Percentiles rank a stretch among this genome's conserved stretches.
These are phyloP conservation scores for Ceratobasidium sp. DNA, from an alignment of 1,284 basidiomycete species.

Conservation along the genomic window DNA sequence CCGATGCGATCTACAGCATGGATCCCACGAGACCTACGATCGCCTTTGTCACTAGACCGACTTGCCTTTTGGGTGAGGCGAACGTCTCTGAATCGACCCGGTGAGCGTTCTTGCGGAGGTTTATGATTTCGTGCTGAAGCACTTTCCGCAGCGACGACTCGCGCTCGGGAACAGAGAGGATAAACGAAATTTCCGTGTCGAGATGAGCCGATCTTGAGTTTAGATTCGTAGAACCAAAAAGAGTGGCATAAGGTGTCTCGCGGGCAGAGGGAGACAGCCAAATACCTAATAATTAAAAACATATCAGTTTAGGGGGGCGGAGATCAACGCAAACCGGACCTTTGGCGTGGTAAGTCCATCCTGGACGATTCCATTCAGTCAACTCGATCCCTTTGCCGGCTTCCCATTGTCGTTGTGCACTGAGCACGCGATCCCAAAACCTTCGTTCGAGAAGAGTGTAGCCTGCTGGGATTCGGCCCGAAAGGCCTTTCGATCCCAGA, in stretches of 20 bases:
- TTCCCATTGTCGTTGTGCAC: constrained; percentile 67
- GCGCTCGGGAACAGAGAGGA: constrained; percentile 73
- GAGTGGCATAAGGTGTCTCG: constrained; percentile 64
- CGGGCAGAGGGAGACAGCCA: constrained; percentile 79
- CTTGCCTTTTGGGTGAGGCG: constrained; percentile 68
- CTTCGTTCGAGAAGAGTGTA: constrained; percentile 91
- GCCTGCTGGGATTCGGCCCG: constrained; percentile 93
- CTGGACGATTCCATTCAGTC: constrained; percentile 88
- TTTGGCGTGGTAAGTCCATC: constrained; percentile 99
- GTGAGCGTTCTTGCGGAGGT: constrained; percentile 60
- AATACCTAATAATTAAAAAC: constrained; percentile 70
- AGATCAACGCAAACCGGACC: constrained; percentile 66
- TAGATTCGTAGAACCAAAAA: constrained; percentile 97
- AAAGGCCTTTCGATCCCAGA: constrained; percentile 89
- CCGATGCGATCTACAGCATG: constrained; percentile 66
- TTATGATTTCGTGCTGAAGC: constrained; percentile 63
- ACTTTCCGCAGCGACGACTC: constrained; percentile 63
- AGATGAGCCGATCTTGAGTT: constrained; percentile 92
- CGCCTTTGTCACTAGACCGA: constrained; percentile 77
- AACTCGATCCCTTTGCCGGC: constrained; percentile 73
- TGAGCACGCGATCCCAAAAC: constrained; percentile 80
- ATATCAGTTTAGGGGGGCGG: constrained; percentile 12
- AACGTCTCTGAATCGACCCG: constrained; percentile 65
- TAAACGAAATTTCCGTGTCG: constrained; percentile 93
- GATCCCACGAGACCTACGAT: constrained; percentile 71